Conservation (phyloP, 371 early-diverging fungal genomes). For the Phascolomyces articulosus region DNA sequence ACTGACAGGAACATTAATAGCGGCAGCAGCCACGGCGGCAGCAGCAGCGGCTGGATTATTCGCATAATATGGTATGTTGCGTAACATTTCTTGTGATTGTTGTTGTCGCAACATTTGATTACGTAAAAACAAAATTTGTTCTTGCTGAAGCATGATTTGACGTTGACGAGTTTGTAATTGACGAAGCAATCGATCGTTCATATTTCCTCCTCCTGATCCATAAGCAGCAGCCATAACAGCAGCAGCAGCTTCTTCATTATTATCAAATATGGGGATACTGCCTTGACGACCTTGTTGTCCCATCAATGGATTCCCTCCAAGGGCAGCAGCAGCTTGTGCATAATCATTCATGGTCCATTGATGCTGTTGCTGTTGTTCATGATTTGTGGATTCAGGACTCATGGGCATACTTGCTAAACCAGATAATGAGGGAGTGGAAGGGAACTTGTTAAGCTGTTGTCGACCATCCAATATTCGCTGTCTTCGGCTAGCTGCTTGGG, state of each 20-base stretch:
- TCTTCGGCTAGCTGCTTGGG: slow-evolving; percentile 6
- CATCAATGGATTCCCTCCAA: too few species aligned
- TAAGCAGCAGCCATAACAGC: neutral
- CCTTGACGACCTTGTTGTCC: neutral
- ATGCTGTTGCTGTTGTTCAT: neutral
- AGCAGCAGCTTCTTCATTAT: neutral
- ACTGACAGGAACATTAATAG: neutral
- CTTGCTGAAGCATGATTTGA: slow-evolving; percentile 46
- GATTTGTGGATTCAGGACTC: slow-evolving; percentile 6
- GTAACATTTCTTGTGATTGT: slow-evolving; percentile 38
- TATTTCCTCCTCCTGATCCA: neutral
- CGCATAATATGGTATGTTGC: slow-evolving; percentile 21
- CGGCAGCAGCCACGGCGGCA: neutral
- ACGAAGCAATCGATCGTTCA: slow-evolving; percentile 32
- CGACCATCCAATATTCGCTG: slow-evolving; percentile 12
- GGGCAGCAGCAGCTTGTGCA: neutral
- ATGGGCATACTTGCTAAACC: slow-evolving; percentile 12
- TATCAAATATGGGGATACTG: slow-evolving; percentile 4
- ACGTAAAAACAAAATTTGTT: slow-evolving; percentile 38
- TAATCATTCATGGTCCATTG: slow-evolving; percentile 7
- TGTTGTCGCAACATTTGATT: slow-evolving; percentile 61
- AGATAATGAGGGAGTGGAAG: slow-evolving; percentile 18
- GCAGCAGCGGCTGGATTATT: slow-evolving; percentile 4
- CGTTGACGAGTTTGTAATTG: slow-evolving; percentile 48
- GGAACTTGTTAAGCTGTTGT: slow-evolving; percentile 21